phyloP scores from a whole-genome alignment of 163 green algal species.

The Prototheca stagnorum region DNA sequence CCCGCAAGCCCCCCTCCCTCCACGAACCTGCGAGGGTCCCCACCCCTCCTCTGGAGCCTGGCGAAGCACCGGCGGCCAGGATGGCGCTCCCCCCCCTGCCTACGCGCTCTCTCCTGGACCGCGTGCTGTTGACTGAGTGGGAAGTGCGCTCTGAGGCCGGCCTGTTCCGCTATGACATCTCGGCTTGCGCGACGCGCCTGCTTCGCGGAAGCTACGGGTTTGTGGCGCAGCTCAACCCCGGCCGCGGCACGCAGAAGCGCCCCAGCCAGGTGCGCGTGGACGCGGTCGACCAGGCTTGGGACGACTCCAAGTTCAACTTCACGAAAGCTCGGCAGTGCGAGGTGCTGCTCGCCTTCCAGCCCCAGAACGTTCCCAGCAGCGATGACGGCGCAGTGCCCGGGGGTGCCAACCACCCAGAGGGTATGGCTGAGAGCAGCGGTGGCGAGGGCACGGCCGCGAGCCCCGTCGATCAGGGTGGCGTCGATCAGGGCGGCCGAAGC shows the following conservation, averaged over 20 bases:
- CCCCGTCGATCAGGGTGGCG: too few relatives aligned
- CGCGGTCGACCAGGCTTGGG: slow-evolving; percentile 75
- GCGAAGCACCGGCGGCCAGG: too few relatives aligned
- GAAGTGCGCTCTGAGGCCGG: slow-evolving; percentile 63
- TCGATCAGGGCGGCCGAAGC: too few relatives aligned
- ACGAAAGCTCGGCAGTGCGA: slow-evolving; percentile 78
- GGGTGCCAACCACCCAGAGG: background rate
- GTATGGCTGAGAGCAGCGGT: too few relatives aligned
- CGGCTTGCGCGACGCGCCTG: slow-evolving; percentile 62
- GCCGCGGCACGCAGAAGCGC: slow-evolving; percentile 85
- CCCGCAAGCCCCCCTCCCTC: too few relatives aligned
- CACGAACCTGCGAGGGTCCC: too few relatives aligned
- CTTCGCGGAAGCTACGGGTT: slow-evolving; percentile 73
- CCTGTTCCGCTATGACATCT: slow-evolving; percentile 88
- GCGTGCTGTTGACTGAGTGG: slow-evolving; percentile 56
- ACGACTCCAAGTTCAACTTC: slow-evolving; percentile 96
- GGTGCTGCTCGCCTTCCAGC: slow-evolving; percentile 77
- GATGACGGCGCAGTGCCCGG: background rate
- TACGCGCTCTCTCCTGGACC: slow-evolving; percentile 40
- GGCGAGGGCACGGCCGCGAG: too few relatives aligned
- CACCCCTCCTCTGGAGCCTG: too few relatives aligned
- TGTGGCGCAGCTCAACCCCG: slow-evolving; percentile 93
- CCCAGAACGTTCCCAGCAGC: background rate
- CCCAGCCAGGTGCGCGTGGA: slow-evolving; percentile 91
- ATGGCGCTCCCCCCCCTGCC: slow-evolving; percentile 2